A percentile compares a stretch with the other conserved stretches of the same genome.
These are phyloP conservation scores for Colletotrichum zoysiae DNA, from an alignment of 2,329 filamentous ascomycete species.

Conservation along the genomic window DNA sequence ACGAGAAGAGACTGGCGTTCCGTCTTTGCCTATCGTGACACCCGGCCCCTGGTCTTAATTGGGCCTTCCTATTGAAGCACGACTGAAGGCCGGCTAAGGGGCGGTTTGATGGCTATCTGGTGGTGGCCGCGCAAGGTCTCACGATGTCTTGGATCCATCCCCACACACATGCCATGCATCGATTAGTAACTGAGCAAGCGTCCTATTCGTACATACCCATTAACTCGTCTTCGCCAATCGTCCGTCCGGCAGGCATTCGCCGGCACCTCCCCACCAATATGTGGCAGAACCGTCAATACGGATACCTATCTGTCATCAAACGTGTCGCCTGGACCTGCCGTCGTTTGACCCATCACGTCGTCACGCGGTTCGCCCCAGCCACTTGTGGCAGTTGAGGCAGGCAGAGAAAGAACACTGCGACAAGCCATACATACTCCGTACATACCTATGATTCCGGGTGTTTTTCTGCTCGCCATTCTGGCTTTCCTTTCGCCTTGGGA, in stretches of 20 bases:
- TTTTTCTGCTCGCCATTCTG: not conserved
- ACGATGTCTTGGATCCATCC: constrained; percentile 24
- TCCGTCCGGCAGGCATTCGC: not conserved
- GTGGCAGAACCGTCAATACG: constrained; percentile 5
- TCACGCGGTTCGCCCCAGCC: constrained; percentile 14
- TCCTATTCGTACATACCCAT: constrained; percentile 14
- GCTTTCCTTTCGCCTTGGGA: constrained; percentile 17
- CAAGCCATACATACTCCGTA: too few species aligned
- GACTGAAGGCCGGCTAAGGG: constrained; percentile 8
- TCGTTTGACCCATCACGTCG: constrained; percentile 29
- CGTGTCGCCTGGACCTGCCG: constrained; percentile 17
- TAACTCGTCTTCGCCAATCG: constrained; percentile 6
- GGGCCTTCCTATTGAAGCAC: constrained; percentile 24
- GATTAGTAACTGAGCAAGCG: constrained; percentile 13
- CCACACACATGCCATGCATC: too few species aligned
- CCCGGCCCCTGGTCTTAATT: constrained; percentile 24
- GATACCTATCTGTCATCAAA: constrained; percentile 35
- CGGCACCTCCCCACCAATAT: not conserved
- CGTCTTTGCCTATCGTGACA: constrained; percentile 24
- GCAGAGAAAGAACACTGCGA: constrained; percentile 4
- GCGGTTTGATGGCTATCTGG: constrained; percentile 4
- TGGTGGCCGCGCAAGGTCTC: constrained; percentile 6
- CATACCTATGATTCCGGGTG: not conserved
- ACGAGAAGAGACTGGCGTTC: constrained; percentile 29
- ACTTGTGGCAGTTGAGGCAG: constrained; percentile 25